Conservation (phyloP, 805 yeast genomes). For the Zygoascus biomembranicola region DNA sequence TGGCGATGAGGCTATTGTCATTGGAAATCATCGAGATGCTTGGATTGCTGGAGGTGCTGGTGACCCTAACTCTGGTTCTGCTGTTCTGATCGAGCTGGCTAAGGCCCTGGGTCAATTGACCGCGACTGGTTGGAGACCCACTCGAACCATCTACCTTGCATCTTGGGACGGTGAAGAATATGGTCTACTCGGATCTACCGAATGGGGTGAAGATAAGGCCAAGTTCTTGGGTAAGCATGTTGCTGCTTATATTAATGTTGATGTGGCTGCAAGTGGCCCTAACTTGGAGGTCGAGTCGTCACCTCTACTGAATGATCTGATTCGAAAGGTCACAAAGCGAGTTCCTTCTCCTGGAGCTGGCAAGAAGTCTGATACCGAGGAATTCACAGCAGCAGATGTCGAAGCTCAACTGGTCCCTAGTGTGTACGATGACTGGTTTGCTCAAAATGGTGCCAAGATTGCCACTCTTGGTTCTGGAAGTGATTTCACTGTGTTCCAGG, state of each 20-base stretch:
- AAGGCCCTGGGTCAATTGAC: conserved; percentile 46
- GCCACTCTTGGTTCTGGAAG: conserved; percentile 59
- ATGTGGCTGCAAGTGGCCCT: conserved; percentile 55
- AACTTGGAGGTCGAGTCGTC: conserved; percentile 45
- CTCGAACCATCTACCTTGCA: conserved; percentile 58
- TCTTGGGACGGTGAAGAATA: conserved; percentile 81
- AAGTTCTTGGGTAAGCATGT: conserved; percentile 39
- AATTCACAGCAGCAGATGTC: background rate
- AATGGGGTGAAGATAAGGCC: conserved; percentile 59
- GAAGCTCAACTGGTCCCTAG: conserved; percentile 18
- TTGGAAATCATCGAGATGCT: conserved; percentile 76
- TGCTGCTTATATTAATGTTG: conserved; percentile 62
- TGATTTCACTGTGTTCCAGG: conserved; percentile 45
- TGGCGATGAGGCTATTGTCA: conserved; percentile 45
- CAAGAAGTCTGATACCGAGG: background rate
- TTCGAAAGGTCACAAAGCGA: conserved; percentile 37
- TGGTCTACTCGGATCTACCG: conserved; percentile 70
- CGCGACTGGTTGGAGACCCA: conserved; percentile 61
- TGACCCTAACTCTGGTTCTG: conserved; percentile 72
- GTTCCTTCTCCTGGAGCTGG: conserved; percentile 38
- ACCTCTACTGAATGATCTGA: conserved; percentile 45
- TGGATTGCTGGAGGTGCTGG: conserved; percentile 77
- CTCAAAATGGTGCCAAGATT: conserved; percentile 28
- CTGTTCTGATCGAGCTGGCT: conserved; percentile 55
- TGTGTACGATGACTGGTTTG: conserved; percentile 30